Evolutionary conservation across 148 eudicot species (phyloP), one percentile per base, ranked within the genome.

Genomic region (Bassia scoparia): DNA sequence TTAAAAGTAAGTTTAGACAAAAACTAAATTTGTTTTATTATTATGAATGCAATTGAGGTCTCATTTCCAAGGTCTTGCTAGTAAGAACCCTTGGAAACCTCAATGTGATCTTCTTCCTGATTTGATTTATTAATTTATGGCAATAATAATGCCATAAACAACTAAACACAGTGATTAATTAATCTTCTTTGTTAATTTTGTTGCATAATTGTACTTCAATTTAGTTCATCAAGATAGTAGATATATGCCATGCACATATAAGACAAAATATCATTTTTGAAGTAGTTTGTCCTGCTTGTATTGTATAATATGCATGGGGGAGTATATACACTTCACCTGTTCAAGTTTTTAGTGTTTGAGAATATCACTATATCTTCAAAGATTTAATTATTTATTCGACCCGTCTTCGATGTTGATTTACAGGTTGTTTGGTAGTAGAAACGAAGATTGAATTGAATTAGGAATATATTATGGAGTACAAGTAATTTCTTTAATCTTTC

Each of bases 61-160:
- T 1, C 26, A 62, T 34, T 62, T 35, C 27, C 27, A n/a, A 62
- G 67, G 67, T 62, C 17, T 20, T 2, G 15, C 3, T 6, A 8
- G 1, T 15, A 49, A 21, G 35, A 46, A 24, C 49, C 48, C 29
- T 66, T 43, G 23, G 46, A 66, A 41, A 24, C 34, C 52, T 44
- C 52, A 43, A 44, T 66, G 53, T 23, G 43, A 43, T 66, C 53
- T 66, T 66, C 46, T 0, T 24, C 27, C 14, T 38, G 68, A 64
- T 64, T 66, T 66, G 53, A 24, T 66, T 66, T 52, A 66, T 34
- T 35, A 37, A 35, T 63, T 18, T 31, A 63, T 63, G n/a, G 67
- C 46, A 37, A 63, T 16, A 34, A 33, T 35, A 17, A 63, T 37
- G 46, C 46, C 14, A 35, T 63, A 20, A 7, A 7, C 27, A 21